Percentiles rank a stretch among this genome's conserved stretches.
Conservation (phyloP, 345 rosid species). For the Gossypium stocksii region DNA sequence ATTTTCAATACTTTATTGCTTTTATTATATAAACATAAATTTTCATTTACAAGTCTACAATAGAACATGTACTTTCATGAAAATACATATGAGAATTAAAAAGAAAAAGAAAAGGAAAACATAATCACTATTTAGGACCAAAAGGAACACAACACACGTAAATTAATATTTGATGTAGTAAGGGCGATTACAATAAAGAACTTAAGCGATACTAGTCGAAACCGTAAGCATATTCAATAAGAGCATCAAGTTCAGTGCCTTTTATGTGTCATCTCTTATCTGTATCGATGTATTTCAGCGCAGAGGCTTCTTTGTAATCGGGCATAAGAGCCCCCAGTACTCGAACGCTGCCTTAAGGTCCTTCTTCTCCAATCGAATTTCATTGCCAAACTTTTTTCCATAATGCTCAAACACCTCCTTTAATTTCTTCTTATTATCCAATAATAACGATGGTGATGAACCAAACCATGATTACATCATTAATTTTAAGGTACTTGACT, state of each 20-base stretch:
- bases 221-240: slow-evolving; percentile 2
- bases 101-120: too few species aligned
- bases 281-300: not conserved
- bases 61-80: too few species aligned
- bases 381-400: not conserved
- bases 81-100: too few species aligned
- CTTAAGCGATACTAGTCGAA: not conserved
- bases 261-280: not conserved
- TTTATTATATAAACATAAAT: too few species aligned
- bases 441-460: not conserved
- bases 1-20: too few species aligned
- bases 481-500: not conserved
- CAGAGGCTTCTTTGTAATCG: not conserved
- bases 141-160: too few species aligned
- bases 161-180: too few species aligned
- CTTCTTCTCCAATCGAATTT: not conserved
- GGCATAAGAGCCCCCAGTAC: slow-evolving; percentile 1
- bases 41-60: too few species aligned
- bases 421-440: not conserved
- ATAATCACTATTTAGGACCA: too few species aligned
- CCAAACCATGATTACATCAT: not conserved
- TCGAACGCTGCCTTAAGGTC: not conserved
- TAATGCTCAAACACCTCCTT: not conserved
- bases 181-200: too few species aligned
- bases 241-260: not conserved